Evolutionary conservation across 2,329 filamentous ascomycete species (phyloP).

Genomic region (Tolypocladium ovalisporum): DNA sequence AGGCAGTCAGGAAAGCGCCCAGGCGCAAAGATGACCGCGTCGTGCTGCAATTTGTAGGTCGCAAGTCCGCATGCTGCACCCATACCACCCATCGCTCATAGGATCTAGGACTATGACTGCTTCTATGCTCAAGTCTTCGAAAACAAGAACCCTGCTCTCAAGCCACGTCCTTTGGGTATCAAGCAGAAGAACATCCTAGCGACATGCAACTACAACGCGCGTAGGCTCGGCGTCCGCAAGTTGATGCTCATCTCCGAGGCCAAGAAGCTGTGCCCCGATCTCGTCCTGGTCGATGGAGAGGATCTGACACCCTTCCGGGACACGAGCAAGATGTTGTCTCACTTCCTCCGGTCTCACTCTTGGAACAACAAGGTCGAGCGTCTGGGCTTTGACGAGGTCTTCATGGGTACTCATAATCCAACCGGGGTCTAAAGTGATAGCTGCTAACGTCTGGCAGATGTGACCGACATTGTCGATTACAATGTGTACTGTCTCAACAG

Average conservation of each 20-base stretch:
- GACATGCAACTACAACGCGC: constrained; percentile 89
- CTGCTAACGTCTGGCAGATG: constrained; percentile 41
- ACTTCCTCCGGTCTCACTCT: constrained; percentile 58
- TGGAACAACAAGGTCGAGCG: constrained; percentile 74
- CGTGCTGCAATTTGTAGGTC: constrained; percentile 70
- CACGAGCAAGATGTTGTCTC: constrained; percentile 70
- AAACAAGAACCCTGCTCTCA: constrained; percentile 64
- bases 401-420: constrained; percentile 26
- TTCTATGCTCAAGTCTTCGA: constrained; percentile 93
- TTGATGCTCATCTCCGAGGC: constrained; percentile 79
- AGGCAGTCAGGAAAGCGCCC: constrained; percentile 14
- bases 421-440: no score
- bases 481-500: constrained; percentile 63
- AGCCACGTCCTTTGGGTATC: constrained; percentile 64
- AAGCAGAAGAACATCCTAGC: constrained; percentile 90
- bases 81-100: background rate
- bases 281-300: constrained; percentile 79
- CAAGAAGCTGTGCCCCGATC: constrained; percentile 66
- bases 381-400: constrained; percentile 83
- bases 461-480: constrained; percentile 77
- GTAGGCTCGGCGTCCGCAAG: constrained; percentile 63
- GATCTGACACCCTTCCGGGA: constrained; percentile 78
- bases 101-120: constrained; percentile 63
- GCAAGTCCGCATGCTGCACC: background rate
- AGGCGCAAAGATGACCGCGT: constrained; percentile 51